Evolutionary conservation across 2,329 filamentous ascomycete genomes (phyloP).

Genomic region (Ambrosiella xylebori): DNA sequence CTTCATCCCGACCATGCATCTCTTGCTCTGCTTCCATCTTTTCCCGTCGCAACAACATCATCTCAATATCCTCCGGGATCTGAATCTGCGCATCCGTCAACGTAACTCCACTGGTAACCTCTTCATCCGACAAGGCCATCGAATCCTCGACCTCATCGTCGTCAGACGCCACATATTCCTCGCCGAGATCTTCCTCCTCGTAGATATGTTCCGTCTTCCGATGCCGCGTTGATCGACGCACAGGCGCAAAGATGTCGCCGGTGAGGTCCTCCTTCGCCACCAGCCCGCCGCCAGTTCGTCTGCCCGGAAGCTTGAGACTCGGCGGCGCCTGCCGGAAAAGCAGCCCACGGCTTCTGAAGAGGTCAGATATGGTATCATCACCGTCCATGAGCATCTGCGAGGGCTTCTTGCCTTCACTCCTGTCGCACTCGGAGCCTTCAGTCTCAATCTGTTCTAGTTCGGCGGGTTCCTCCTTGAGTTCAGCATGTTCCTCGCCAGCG

Average conservation of each 20-base stretch:
- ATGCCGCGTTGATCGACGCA: slow-evolving; percentile 8
- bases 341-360: slow-evolving; percentile 1
- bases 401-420: slow-evolving; percentile 13
- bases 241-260: slow-evolving; percentile 12
- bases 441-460: background rate
- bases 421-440: background rate
- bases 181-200: slow-evolving; percentile 10
- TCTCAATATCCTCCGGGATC: slow-evolving; percentile 9
- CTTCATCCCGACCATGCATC: background rate
- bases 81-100: slow-evolving; percentile 9
- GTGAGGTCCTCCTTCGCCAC: slow-evolving; percentile 9
- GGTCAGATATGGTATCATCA: slow-evolving; percentile 15
- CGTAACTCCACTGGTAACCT: slow-evolving; percentile 10
- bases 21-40: background rate
- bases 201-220: background rate
- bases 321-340: slow-evolving; percentile 10
- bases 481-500: background rate
- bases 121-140: slow-evolving; percentile 10
- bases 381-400: slow-evolving; percentile 23
- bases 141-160: slow-evolving; percentile 8
- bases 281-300: slow-evolving; percentile 3
- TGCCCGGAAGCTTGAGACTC: slow-evolving; percentile 9
- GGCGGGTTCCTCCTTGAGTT: background rate
- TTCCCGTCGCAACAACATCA: slow-evolving; percentile 5
- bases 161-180: slow-evolving; percentile 14